Evolutionary conservation across 345 rosid genomes (phyloP).

Genomic region (Salix brachista): DNA sequence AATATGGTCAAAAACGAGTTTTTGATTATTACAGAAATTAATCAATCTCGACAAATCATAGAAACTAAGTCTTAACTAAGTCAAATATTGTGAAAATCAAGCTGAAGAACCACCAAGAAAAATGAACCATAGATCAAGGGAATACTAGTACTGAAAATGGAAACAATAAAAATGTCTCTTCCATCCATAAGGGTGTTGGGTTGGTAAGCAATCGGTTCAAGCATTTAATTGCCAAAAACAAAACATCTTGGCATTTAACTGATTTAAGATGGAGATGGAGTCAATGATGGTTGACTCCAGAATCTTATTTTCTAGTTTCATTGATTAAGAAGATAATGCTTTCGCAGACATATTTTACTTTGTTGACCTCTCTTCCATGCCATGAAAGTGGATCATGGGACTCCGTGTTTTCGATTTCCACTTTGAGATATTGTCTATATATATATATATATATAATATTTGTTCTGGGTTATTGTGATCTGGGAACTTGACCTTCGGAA

Average conservation of each 20-base stretch:
- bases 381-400: neutral
- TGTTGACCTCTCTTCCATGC: neutral
- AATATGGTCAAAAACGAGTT: no score
- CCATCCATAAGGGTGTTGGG: neutral
- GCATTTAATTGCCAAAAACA: neutral
- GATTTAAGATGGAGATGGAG: neutral
- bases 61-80: no score
- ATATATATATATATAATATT: neutral
- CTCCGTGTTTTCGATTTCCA: neutral
- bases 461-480: neutral
- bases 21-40: no score
- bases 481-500: neutral
- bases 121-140: no score
- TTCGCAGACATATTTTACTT: neutral
- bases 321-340: neutral
- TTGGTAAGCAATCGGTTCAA: neutral
- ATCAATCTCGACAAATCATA: no score
- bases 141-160: no score
- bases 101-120: no score
- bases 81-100: no score
- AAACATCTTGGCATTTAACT: neutral
- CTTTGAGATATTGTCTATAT: neutral
- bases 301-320: neutral
- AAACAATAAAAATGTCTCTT: neutral
- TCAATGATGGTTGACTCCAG: neutral